Evolutionary conservation across 257 asterid species (phyloP), one percentile per base, ranked within the genome.

Genomic region (Penstemon newberryi): DNA sequence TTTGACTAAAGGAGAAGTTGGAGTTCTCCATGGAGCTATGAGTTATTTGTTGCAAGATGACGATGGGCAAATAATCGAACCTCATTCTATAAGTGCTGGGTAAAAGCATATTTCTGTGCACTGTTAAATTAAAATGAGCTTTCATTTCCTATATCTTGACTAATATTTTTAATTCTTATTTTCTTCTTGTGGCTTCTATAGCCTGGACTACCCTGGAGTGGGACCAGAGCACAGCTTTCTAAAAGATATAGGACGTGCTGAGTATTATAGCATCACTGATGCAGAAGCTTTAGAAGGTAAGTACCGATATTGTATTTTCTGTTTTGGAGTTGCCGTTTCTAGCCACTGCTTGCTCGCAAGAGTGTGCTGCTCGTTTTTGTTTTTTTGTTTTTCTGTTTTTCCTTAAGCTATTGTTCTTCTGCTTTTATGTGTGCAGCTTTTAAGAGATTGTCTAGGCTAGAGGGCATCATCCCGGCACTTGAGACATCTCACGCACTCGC

Each of bases 221-320:
- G 99, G 99, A 45, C 99, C 99, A 4, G 99, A 88, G 75, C 97
- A 93, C 77, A 93, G 99, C 79, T 93, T 93, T 71, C 84, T 90
- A 73, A 93, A 90, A 80, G 99, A 93, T 69, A 40, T 90, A 3
- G 97, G 95, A 18, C 86, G 97, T 59, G 96, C 97, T 0, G 96
- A 90, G 75, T 93, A 93, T 51, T 62, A 87, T 67, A 84, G 92
- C 69, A 77, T 88, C 75, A 88, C 99, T 2, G 96, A 88, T 68
- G 96, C 83, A 58, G 99, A 93, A 74, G 99, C 99, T 45, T 81
- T 93, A 76, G 96, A 90, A 79, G 96, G 99, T 87, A 75, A 78
- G 66, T 6, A 58, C 19, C 50, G 65, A 2, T 1, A 25, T 25
- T 25, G 33, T 25, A 25, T 53, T 57, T 13, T 54, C 59, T 52